Percentiles rank a stretch among this genome's conserved stretches.
phyloP scores from a whole-genome alignment of 306 rosid genomes.

The Cucurbita moschata region DNA sequence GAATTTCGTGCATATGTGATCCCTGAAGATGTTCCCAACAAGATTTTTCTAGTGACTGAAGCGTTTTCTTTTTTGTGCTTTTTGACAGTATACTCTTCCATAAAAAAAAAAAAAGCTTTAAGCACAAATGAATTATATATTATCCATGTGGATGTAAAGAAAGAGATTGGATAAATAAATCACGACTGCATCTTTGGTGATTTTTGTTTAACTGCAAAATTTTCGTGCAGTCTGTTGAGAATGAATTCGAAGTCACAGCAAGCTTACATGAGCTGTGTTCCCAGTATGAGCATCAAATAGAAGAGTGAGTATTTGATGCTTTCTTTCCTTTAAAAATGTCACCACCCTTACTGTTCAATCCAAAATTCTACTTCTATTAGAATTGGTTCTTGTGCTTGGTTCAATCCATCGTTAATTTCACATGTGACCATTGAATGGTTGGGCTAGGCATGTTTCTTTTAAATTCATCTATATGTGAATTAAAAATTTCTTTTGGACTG shows the following conservation, averaged over 20 bases:
- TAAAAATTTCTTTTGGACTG: not conserved
- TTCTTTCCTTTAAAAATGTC: not conserved
- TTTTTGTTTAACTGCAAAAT: slow-evolving; percentile 6
- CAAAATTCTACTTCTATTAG: not conserved
- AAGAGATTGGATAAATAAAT: not conserved
- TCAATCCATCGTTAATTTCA: not conserved
- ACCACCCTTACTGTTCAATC: not conserved
- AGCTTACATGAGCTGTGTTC: slow-evolving; percentile 56
- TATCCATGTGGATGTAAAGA: not conserved
- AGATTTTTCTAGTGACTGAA: not conserved
- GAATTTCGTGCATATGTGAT: not conserved
- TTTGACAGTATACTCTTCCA: not conserved
- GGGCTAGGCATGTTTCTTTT: not conserved
- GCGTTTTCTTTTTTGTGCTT: not conserved
- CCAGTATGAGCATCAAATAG: slow-evolving; percentile 64
- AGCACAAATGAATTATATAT: not conserved
- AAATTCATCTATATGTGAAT: not conserved
- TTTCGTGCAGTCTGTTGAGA: slow-evolving; percentile 45
- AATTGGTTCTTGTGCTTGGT: not conserved
- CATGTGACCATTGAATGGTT: not conserved
- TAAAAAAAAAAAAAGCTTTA: not conserved
- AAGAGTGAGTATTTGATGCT: slow-evolving; percentile 39
- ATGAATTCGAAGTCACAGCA: slow-evolving; percentile 41
- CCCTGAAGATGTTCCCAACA: not conserved
- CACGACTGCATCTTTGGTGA: not conserved